phyloP scores from a whole-genome alignment of 78 protist genomes.

The Dictyostelium brefeldianum region DNA sequence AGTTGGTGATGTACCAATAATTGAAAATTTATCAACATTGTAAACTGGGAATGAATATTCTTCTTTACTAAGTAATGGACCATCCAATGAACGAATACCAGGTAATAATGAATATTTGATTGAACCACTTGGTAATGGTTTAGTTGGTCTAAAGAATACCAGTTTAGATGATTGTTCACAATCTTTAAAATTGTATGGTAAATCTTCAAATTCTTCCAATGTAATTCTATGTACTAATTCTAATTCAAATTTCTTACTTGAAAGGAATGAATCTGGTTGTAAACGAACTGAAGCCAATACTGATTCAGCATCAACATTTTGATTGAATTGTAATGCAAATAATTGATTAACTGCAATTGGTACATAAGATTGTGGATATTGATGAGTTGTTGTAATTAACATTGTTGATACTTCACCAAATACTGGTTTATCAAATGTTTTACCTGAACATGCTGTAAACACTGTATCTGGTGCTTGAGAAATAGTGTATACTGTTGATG shows the following conservation, averaged over 20 bases:
- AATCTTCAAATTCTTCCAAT: background rate
- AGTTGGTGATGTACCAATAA: background rate
- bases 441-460: background rate
- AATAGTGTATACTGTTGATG: background rate
- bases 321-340: conserved; percentile 15
- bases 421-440: conserved; percentile 2
- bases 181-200: background rate
- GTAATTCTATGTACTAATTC: background rate
- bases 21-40: background rate
- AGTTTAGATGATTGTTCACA: background rate
- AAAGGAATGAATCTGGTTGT: background rate
- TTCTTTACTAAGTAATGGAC: conserved; percentile 10
- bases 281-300: background rate
- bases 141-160: conserved; percentile 18
- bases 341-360: conserved; percentile 21
- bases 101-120: background rate
- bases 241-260: background rate
- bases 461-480: conserved; percentile 8
- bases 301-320: conserved; percentile 20
- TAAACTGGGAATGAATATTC: background rate
- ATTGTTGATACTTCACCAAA: background rate
- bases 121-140: conserved; percentile 37
- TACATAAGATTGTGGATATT: background rate
- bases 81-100: background rate
- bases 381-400: background rate